phyloP scores from a whole-genome alignment of 495 filamentous ascomycete genomes.

The Daldinia childiae region DNA sequence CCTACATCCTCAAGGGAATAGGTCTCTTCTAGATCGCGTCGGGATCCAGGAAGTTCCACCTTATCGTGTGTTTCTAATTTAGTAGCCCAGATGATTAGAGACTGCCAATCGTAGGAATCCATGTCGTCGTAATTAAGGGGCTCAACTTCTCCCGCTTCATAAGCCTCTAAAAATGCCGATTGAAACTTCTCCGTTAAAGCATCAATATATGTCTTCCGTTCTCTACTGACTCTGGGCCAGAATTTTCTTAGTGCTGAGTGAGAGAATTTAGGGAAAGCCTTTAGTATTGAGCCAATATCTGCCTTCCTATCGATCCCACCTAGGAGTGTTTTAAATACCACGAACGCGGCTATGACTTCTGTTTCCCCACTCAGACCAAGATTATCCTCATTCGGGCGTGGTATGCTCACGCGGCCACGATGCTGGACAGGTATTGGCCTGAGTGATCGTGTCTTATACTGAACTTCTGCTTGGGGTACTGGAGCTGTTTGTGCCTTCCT shows the following conservation, averaged over 20 bases:
- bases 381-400: slow-evolving; percentile 41
- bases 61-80: slow-evolving; percentile 52
- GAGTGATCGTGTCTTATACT: slow-evolving; percentile 53
- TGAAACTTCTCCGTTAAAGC: slow-evolving; percentile 82
- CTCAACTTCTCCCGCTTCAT: slow-evolving; percentile 72
- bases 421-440: slow-evolving; percentile 49
- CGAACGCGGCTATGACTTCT: slow-evolving; percentile 71
- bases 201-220: slow-evolving; percentile 68
- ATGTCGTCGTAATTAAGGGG: slow-evolving; percentile 76
- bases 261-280: slow-evolving; percentile 70
- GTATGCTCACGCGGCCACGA: slow-evolving; percentile 50
- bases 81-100: slow-evolving; percentile 74
- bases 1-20: slow-evolving; percentile 45
- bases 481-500: not conserved
- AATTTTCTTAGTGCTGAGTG: slow-evolving; percentile 65
- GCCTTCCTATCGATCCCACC: slow-evolving; percentile 74
- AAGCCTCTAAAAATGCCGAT: slow-evolving; percentile 77
- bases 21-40: slow-evolving; percentile 46
- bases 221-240: slow-evolving; percentile 67
- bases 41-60: slow-evolving; percentile 50
- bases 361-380: slow-evolving; percentile 54
- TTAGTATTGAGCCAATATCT: slow-evolving; percentile 77
- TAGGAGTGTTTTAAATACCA: slow-evolving; percentile 75
- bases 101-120: slow-evolving; percentile 78
- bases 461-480: slow-evolving; percentile 45